These are phyloP conservation scores for Neoboletus magnificus DNA, from an alignment of 768 basidiomycete species.

Conservation along the genomic window DNA sequence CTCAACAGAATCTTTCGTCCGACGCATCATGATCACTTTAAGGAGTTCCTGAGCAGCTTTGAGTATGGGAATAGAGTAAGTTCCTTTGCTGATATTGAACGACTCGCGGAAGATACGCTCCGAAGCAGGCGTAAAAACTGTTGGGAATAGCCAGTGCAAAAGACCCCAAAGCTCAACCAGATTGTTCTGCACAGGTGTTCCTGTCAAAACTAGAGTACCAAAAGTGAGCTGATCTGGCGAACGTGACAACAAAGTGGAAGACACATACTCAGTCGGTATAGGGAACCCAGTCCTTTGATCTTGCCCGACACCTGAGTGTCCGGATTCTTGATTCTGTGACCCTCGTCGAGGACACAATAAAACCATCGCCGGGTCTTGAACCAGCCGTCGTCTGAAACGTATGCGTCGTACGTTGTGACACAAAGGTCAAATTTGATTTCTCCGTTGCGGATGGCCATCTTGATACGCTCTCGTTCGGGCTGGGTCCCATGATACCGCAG, in stretches of 20 bases:
- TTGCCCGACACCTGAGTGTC: conserved; percentile 52
- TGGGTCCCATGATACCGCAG: conserved; percentile 62
- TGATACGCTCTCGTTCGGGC: conserved; percentile 54
- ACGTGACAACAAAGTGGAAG: background rate
- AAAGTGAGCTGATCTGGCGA: background rate
- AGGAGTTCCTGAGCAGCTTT: conserved; percentile 48
- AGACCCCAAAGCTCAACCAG: conserved; percentile 55
- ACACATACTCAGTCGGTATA: conserved; percentile 52
- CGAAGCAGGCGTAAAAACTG: conserved; percentile 47
- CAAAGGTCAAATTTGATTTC: conserved; percentile 44
- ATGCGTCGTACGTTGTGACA: conserved; percentile 68
- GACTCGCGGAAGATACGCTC: conserved; percentile 48
- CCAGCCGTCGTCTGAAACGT: conserved; percentile 54
- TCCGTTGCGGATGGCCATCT: conserved; percentile 37
- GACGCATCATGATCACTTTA: conserved; percentile 52
- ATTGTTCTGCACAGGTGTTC: conserved; percentile 72
- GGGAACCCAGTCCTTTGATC: conserved; percentile 52
- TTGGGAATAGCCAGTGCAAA: conserved; percentile 54
- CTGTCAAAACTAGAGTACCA: conserved; percentile 52
- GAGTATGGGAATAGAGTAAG: conserved; percentile 49
- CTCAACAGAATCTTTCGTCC: conserved; percentile 53
- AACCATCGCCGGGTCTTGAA: conserved; percentile 58
- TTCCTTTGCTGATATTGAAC: conserved; percentile 52
- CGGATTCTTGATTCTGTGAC: conserved; percentile 71
- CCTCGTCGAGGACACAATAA: conserved; percentile 62